phyloP scores from a whole-genome alignment of 2,329 filamentous ascomycete species.

The Ascochyta clinopodiicola region DNA sequence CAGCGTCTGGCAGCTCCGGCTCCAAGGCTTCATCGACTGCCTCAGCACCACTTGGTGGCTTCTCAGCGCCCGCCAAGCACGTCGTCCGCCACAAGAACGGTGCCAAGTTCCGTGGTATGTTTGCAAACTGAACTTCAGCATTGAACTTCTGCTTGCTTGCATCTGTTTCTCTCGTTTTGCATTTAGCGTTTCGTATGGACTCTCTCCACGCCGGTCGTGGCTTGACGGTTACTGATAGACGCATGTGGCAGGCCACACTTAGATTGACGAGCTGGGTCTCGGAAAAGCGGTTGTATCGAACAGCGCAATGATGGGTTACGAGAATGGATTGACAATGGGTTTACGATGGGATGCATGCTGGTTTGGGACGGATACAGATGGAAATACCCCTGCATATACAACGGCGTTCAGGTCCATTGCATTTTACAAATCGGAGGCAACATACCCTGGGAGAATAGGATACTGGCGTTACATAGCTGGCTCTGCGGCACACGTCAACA shows the following conservation, averaged over 20 bases:
- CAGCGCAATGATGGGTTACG: background rate
- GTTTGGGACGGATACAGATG: background rate
- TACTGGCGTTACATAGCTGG: background rate
- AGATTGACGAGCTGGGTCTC: background rate
- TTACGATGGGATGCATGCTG: background rate
- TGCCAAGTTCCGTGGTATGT: constrained; percentile 36
- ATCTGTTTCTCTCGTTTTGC: background rate
- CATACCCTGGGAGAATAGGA: background rate
- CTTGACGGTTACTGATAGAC: background rate
- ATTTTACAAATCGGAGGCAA: background rate
- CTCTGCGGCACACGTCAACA: background rate
- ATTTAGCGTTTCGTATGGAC: background rate
- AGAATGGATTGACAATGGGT: background rate
- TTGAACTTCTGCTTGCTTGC: background rate
- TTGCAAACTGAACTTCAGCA: constrained; percentile 1
- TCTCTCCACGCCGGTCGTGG: background rate
- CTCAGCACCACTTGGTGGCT: constrained; percentile 5
- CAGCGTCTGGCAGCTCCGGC: constrained; percentile 10
- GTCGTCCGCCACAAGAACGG: constrained; percentile 21
- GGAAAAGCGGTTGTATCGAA: background rate
- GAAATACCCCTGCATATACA: background rate
- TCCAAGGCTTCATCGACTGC: background rate
- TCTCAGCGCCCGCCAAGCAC: constrained; percentile 9
- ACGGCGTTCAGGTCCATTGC: background rate
- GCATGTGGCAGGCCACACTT: background rate